Conservation (phyloP, 305 asterid genomes). For the Fraxinus latifolia region DNA sequence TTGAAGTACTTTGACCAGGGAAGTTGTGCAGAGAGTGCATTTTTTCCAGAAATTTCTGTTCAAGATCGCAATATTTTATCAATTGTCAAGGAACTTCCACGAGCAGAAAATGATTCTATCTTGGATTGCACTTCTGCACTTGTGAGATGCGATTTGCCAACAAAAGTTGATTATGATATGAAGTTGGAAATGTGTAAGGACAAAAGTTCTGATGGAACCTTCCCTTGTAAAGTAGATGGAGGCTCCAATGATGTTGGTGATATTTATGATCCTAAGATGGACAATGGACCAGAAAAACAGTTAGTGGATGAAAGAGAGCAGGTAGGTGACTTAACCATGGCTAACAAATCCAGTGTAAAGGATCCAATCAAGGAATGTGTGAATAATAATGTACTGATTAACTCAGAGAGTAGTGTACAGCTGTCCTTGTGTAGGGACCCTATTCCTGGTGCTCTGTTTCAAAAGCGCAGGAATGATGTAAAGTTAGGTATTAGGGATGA, state of each 20-base stretch:
- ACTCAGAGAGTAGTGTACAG: constrained; percentile 80
- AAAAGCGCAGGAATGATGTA: constrained; percentile 69
- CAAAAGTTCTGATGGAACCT: constrained; percentile 28
- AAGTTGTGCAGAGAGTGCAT: constrained; percentile 77
- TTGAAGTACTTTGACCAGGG: constrained; percentile 67
- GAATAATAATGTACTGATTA: constrained; percentile 52
- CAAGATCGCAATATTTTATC: constrained; percentile 40
- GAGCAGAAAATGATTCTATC: constrained; percentile 39
- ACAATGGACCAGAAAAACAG: constrained; percentile 34
- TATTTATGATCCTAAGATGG: constrained; percentile 31
- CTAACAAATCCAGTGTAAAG: constrained; percentile 54
- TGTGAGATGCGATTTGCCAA: constrained; percentile 36
- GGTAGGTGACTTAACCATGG: constrained; percentile 42
- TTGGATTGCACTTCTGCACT: constrained; percentile 41
- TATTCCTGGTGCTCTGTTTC: constrained; percentile 51
- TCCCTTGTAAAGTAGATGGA: constrained; percentile 25
- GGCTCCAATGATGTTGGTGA: constrained; percentile 28
- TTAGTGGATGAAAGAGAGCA: constrained; percentile 36
- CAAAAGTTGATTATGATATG: constrained; percentile 47
- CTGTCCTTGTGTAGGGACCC: constrained; percentile 72
- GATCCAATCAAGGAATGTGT: constrained; percentile 48
- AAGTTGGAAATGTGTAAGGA: constrained; percentile 40
- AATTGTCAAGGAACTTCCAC: constrained; percentile 29
- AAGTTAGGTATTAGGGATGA: constrained; percentile 92
- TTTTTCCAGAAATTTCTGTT: constrained; percentile 41